A percentile compares a stretch with the other conserved stretches of the same genome.
Evolutionary conservation across 768 basidiomycete species (phyloP).

Genomic region (Podaxis sp.): DNA sequence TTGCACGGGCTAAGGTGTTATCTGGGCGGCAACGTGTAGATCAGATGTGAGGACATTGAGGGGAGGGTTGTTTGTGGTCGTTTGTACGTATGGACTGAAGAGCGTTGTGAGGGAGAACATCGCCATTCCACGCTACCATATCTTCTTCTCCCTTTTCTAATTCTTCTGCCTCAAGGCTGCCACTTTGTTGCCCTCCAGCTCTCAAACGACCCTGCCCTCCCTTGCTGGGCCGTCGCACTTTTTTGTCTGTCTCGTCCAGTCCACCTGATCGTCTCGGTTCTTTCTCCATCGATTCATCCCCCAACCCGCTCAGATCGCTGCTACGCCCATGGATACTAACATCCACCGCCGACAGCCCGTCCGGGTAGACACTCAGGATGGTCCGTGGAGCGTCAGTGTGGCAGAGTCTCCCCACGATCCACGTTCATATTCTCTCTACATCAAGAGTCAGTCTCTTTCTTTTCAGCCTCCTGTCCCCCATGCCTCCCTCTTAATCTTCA

Average conservation of each 20-base stretch:
- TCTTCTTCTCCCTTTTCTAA: no score
- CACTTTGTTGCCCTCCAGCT: no score
- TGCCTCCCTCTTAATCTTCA: conserved; percentile 4
- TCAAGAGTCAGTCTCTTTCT: conserved; percentile 73
- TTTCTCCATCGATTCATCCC: no score
- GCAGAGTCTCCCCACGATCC: conserved; percentile 81
- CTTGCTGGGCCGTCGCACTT: no score
- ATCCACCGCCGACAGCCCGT: conserved; percentile 47
- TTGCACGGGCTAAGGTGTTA: no score
- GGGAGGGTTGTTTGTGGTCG: neutral
- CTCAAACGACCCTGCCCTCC: no score
- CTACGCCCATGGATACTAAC: conserved; percentile 31
- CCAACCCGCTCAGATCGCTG: neutral
- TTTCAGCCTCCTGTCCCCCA: conserved; percentile 15
- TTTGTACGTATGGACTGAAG: conserved; percentile 6
- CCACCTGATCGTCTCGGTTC: no score
- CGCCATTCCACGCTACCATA: neutral
- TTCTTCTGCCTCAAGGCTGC: no score
- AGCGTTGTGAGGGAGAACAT: neutral
- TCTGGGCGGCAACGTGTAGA: neutral
- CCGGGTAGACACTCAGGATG: conserved; percentile 73
- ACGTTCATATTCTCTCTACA: conserved; percentile 77
- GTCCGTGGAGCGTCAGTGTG: conserved; percentile 86
- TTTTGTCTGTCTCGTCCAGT: no score
- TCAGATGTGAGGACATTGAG: neutral